These are phyloP conservation scores for Xylaria sp. DNA, from an alignment of 2,329 filamentous ascomycete genomes.

Conservation along the genomic window DNA sequence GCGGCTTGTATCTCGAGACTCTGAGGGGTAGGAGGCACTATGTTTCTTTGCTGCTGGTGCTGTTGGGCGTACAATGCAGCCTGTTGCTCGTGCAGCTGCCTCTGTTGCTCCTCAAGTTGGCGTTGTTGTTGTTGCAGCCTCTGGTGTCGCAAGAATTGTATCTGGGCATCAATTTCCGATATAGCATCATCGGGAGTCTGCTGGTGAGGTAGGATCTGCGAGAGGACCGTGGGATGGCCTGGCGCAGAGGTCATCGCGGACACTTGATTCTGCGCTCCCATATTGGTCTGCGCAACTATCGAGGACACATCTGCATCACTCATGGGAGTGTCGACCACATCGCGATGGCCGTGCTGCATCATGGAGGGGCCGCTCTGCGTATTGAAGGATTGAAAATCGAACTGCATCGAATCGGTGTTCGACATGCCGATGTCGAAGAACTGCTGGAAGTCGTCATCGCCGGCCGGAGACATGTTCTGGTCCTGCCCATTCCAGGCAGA, in stretches of 20 bases:
- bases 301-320: conserved; percentile 56
- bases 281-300: conserved; percentile 52
- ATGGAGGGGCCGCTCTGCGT: conserved; percentile 53
- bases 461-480: conserved; percentile 61
- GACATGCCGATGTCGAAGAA: conserved; percentile 71
- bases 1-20: conserved; percentile 79
- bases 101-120: conserved; percentile 67
- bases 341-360: conserved; percentile 54
- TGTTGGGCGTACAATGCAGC: conserved; percentile 62
- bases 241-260: conserved; percentile 60
- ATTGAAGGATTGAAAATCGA: conserved; percentile 69
- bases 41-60: conserved; percentile 61
- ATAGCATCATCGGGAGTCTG: conserved; percentile 63
- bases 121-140: conserved; percentile 70
- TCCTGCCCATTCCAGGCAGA: conserved; percentile 67
- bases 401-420: conserved; percentile 64
- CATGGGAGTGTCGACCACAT: conserved; percentile 63
- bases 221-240: conserved; percentile 59
- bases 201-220: conserved; percentile 59
- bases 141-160: conserved; percentile 73
- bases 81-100: conserved; percentile 55
- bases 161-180: conserved; percentile 72
- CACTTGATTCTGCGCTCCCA: conserved; percentile 59
- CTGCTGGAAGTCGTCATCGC: conserved; percentile 72
- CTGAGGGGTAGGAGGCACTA: conserved; percentile 82